Percentiles rank a stretch among this genome's conserved stretches.
Evolutionary conservation across 2,329 filamentous ascomycete genomes (phyloP).

Genomic region (Colletotrichum sp.): DNA sequence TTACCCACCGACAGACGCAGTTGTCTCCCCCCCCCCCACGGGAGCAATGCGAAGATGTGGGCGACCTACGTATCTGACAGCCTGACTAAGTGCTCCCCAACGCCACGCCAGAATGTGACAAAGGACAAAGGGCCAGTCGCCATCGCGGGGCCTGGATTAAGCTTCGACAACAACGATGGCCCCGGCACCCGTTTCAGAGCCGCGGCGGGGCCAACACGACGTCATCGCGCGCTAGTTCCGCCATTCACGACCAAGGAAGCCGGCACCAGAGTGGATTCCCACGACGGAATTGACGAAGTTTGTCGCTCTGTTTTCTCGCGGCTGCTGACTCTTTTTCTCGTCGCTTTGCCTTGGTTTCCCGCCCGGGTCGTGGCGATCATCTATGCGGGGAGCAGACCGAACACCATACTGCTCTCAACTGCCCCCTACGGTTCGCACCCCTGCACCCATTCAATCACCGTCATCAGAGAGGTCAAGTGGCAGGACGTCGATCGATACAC

Average conservation of each 20-base stretch:
- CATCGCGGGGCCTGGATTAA: not conserved
- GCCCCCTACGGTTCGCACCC: not conserved
- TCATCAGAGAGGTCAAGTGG: not conserved
- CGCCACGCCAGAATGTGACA: not conserved
- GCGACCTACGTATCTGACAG: not conserved
- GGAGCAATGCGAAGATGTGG: not conserved
- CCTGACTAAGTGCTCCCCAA: not conserved
- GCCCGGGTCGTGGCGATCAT: not conserved
- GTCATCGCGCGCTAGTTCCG: conserved; percentile 1
- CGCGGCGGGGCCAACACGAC: not conserved
- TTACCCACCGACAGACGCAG: not conserved
- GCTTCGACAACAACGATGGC: conserved; percentile 4
- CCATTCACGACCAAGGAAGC: not conserved
- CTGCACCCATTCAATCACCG: not conserved
- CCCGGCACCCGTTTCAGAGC: conserved; percentile 17
- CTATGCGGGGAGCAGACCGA: conserved; percentile 3
- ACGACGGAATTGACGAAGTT: not conserved
- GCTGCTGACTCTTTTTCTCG: not conserved
- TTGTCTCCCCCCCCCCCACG: not conserved
- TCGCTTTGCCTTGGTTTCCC: not conserved
- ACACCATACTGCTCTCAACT: not conserved
- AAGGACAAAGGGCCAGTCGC: not conserved
- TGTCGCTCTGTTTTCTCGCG: not conserved
- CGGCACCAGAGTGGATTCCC: not conserved
- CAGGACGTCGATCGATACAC: too few species aligned